phyloP scores from a whole-genome alignment of 495 filamentous ascomycete genomes.

The Penicillium argentinense region DNA sequence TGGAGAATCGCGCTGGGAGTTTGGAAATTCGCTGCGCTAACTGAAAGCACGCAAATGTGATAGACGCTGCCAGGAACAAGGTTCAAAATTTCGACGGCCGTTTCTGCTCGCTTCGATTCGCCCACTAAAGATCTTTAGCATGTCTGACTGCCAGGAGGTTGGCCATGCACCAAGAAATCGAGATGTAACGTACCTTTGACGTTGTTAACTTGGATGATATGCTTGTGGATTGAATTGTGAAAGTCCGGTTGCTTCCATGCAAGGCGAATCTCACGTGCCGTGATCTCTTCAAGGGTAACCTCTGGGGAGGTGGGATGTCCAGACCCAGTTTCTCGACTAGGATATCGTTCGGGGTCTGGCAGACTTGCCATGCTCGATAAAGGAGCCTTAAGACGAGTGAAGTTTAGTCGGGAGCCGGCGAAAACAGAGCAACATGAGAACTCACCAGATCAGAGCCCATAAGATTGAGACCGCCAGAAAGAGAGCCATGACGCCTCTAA shows the following conservation, averaged over 20 bases:
- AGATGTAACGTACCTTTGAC: slow-evolving; percentile 63
- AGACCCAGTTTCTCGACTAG: slow-evolving; percentile 88
- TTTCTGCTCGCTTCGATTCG: slow-evolving; percentile 80
- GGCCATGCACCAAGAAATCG: background rate
- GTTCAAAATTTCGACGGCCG: slow-evolving; percentile 83
- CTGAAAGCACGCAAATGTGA: slow-evolving; percentile 85
- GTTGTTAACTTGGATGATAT: slow-evolving; percentile 90
- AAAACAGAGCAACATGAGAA: slow-evolving; percentile 4
- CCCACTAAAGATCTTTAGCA: slow-evolving; percentile 60
- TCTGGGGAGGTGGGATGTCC: slow-evolving; percentile 89
- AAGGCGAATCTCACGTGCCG: slow-evolving; percentile 80
- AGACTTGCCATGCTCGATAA: slow-evolving; percentile 78
- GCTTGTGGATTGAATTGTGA: slow-evolving; percentile 76
- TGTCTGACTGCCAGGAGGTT: slow-evolving; percentile 11
- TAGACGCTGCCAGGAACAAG: slow-evolving; percentile 86
- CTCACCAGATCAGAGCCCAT: slow-evolving; percentile 53
- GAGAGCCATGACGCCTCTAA: slow-evolving; percentile 51
- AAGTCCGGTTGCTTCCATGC: slow-evolving; percentile 84
- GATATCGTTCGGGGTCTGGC: slow-evolving; percentile 85
- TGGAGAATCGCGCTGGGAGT: slow-evolving; percentile 83
- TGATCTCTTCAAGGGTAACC: slow-evolving; percentile 88
- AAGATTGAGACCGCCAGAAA: slow-evolving; percentile 51
- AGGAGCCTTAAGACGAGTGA: slow-evolving; percentile 59
- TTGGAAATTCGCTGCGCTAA: slow-evolving; percentile 87
- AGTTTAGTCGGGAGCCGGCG: background rate